These are phyloP conservation scores for Lentinula aciculospora DNA, from an alignment of 768 basidiomycete species.

Conservation along the genomic window DNA sequence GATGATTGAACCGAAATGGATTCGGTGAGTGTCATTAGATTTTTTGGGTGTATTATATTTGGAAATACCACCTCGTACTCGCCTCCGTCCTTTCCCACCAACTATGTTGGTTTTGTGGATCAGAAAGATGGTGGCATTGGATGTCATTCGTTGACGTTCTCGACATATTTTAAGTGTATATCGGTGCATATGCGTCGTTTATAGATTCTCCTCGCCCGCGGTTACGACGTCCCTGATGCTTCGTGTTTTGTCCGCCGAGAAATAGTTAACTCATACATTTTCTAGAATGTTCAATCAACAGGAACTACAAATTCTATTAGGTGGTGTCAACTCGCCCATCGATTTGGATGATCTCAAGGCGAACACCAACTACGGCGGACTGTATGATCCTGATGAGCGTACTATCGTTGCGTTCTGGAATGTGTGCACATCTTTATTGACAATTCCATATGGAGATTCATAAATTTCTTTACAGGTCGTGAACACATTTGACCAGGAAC, in stretches of 20 bases:
- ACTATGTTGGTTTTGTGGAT: not conserved
- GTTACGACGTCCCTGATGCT: no score
- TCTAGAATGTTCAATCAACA: constrained; percentile 94
- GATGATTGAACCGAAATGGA: constrained; percentile 89
- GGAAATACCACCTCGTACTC: not conserved
- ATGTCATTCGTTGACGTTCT: not conserved
- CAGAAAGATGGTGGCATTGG: not conserved
- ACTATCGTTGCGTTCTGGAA: constrained; percentile 85
- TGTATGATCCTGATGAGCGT: constrained; percentile 62
- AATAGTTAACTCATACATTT: not conserved
- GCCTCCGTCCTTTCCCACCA: not conserved
- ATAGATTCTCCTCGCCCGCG: no score
- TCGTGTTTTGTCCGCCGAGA: constrained; percentile 6
- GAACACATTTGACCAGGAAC: constrained; percentile 71
- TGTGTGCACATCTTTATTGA: constrained; percentile 31
- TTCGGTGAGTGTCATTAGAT: constrained; percentile 39
- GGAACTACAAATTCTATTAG: constrained; percentile 88
- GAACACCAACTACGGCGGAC: constrained; percentile 80
- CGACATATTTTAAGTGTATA: not conserved
- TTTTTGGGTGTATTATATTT: not conserved
- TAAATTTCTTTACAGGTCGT: constrained; percentile 50
- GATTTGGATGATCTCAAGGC: constrained; percentile 75
- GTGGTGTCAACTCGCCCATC: constrained; percentile 81
- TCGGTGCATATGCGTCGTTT: no score
- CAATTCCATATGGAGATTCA: not conserved